Conservation (phyloP, 1,284 basidiomycete genomes). For the Naganishia albida region DNA sequence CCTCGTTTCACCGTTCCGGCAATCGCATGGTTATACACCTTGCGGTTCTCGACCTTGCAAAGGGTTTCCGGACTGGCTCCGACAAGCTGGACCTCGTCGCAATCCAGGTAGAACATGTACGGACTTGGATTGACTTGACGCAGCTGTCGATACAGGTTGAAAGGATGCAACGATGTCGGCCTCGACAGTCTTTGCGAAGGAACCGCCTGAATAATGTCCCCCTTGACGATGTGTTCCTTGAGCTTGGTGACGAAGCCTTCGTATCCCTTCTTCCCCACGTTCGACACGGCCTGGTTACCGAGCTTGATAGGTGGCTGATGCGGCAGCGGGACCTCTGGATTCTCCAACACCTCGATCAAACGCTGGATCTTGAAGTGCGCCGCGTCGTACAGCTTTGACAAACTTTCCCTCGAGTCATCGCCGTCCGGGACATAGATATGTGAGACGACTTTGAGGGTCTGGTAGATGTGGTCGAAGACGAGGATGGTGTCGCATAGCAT, state of each 20-base stretch:
- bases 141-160: conserved; percentile 93
- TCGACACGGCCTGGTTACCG: conserved; percentile 74
- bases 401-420: conserved; percentile 54
- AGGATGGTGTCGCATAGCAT: conserved; percentile 95
- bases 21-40: conserved; percentile 97
- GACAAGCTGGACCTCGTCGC: conserved; percentile 87
- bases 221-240: conserved; percentile 91
- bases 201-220: conserved; percentile 99
- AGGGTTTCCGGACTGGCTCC: conserved; percentile 97
- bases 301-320: conserved; percentile 56
- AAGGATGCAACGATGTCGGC: conserved; percentile 87
- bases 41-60: conserved; percentile 89
- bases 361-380: conserved; percentile 75
- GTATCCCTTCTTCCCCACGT: conserved; percentile 93
- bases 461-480: conserved; percentile 96
- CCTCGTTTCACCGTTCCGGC: conserved; percentile 93
- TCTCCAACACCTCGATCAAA: conserved; percentile 68
- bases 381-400: conserved; percentile 77
- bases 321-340: conserved; percentile 62
- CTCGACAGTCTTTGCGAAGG: conserved; percentile 87
- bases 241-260: conserved; percentile 86
- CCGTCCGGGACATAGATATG: conserved; percentile 81
- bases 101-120: conserved; percentile 99
- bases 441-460: conserved; percentile 90
- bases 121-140: conserved; percentile 95